Base-by-base conservation (phyloP, 2,329 filamentous ascomycete species). In the Aspergillus neotritici region DNA sequence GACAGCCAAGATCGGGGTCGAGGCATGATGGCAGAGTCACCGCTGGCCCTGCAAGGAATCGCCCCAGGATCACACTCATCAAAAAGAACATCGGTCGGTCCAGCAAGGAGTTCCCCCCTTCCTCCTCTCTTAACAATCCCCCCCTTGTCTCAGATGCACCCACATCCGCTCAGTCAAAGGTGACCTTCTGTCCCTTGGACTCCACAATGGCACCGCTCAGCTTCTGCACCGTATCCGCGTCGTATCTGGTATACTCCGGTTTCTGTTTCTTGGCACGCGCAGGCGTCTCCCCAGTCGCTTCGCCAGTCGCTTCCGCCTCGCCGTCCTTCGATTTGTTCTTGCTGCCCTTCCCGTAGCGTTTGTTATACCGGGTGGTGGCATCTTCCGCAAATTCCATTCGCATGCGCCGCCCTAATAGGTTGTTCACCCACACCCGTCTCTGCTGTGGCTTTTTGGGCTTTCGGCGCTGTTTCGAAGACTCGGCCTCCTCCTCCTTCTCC, bases 321-420 rank as follows among this genome's bases (percentile, higher is more conserved):
- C 52, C 40, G 16, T 52, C 44, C 5, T 54, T 49, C 47, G 57
- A 60, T 50, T 56, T 61, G 34, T 50, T 56, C 53, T 69, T 74
- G 28, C 75, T 77, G 32, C 83, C 83, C 65, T 90, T 91, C 51
- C 87, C 86, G 61, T 86, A 97, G 2, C 93, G 81, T 75, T 97
- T 98, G 73, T 91, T 91, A 68, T 98, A 98, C 45, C 93, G 75
- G 29, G 81, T 80, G 55, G 87, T 82, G 46, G 90, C 82, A 65
- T 97, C 93, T 70, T 98, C 93, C 14, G 93, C 93, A 58, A 91
- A 89, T 65, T 98, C 91, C 64, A 93, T 82, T 63, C 91, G 87
- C 53, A 98, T 75, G 50, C 82, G 77, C 25, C 93, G 80, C 21
- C 90, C 89, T 40, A 85, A 74, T 43, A 96, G 77, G 57, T 82